Conservation (phyloP, 139 green algal genomes). For the Auxenochlorella protothecoides region DNA sequence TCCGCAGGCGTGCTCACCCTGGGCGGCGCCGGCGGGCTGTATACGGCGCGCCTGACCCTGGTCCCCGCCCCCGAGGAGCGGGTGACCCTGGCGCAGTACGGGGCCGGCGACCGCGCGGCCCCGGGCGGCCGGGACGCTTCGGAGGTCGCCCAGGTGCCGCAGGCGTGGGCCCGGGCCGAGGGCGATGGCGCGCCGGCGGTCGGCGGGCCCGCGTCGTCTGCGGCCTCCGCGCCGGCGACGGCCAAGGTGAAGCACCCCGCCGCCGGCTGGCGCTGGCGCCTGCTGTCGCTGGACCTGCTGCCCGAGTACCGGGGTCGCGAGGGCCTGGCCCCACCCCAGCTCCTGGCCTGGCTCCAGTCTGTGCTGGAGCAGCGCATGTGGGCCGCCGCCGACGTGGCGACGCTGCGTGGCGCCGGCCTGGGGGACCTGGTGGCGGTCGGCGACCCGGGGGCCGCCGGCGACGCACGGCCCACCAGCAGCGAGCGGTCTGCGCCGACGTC, state of each 20-base stretch:
- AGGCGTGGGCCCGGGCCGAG: not conserved
- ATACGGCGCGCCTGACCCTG: conserved; percentile 17
- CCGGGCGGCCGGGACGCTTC: not conserved
- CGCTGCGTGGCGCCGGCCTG: too few relatives aligned
- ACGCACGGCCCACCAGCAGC: too few relatives aligned
- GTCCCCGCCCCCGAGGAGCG: conserved; percentile 19
- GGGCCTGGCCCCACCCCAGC: too few relatives aligned
- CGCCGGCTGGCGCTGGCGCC: conserved; percentile 12
- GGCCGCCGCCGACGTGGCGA: too few relatives aligned
- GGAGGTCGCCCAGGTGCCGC: not conserved
- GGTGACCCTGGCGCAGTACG: conserved; percentile 13
- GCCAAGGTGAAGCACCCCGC: not conserved
- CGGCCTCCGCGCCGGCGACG: too few relatives aligned
- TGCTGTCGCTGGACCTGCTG: conserved; percentile 12
- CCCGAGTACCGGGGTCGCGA: not conserved
- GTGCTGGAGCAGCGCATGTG: too few relatives aligned
- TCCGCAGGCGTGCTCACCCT: too few relatives aligned
- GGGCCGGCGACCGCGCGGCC: not conserved
- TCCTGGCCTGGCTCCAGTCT: too few relatives aligned
- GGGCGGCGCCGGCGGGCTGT: conserved; percentile 4
- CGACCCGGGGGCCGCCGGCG: too few relatives aligned
- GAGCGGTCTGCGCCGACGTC: too few relatives aligned
- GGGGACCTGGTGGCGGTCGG: too few relatives aligned
- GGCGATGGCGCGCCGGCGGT: not conserved
- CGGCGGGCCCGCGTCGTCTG: not conserved